Evolutionary conservation across 73 alveolate genomes (phyloP), one percentile per base, ranked within the genome.

Genomic region (Paraurostyla sp.): DNA sequence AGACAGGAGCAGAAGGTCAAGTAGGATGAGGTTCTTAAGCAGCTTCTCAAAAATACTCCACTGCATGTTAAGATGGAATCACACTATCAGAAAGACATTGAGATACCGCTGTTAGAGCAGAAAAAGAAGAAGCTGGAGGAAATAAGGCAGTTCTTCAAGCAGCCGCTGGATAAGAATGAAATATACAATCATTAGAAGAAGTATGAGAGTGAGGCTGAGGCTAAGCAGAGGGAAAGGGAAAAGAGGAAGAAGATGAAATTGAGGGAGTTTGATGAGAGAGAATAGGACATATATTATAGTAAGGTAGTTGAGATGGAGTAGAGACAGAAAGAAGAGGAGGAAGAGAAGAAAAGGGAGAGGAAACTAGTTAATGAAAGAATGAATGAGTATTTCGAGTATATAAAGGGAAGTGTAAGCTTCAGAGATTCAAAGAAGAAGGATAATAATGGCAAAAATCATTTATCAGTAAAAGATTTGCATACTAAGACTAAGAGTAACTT

Each of bases 51-150:
- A 11, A 6, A 60, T 25, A 6, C 4, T 7, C 84, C 84, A n/a
- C 36, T 69, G 22, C 62, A 69, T 36, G 25, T 69, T 4, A 69
- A 69, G 40, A 33, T 69, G 62, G 84, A 69, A 42, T 43, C 33
- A 2, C 9, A 38, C 15, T 69, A 69, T 69, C 15, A 38, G 23
- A 41, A 38, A 35, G 58, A 38, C 29, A 25, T 69, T n/a, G 84
- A 69, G 40, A 15, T 69, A 42, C 84, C 84, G 4, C 23, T 69
- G 23, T 36, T 69, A 69, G 84, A 69, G 41, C 43, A 41, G 43
- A 69, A 69, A 25, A 69, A 69, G 62, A 69, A 69, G 41, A 69
- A 69, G 23, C 41, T 69, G 22, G 84, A 69, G 42, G 84, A 69
- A 42, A 69, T 69, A 6, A 69, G 84, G 23, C 62, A 69, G 13